A percentile compares a stretch with the other conserved stretches of the same genome.
Conservation (phyloP, 768 basidiomycete species). For the Rhodotorula taiwanensis region DNA sequence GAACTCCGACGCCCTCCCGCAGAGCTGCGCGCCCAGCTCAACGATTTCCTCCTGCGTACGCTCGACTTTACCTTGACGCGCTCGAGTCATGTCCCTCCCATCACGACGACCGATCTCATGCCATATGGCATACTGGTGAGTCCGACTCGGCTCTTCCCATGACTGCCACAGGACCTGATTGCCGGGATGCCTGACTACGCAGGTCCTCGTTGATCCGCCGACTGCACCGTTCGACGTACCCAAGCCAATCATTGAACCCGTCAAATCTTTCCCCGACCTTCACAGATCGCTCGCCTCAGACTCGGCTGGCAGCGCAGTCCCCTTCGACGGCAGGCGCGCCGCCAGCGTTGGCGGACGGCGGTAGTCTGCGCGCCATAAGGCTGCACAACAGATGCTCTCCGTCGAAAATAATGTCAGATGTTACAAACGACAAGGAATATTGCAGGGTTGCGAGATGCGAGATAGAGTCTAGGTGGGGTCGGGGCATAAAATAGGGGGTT, state of each 20-base stretch:
- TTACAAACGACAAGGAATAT: not conserved
- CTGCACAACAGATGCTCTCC: too few relatives aligned
- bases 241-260: conserved; percentile 5
- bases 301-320: not conserved
- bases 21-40: conserved; percentile 28
- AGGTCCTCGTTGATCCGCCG: conserved; percentile 26
- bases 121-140: conserved; percentile 24
- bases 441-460: too few relatives aligned
- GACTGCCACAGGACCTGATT: too few relatives aligned
- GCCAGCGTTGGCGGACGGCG: conserved; percentile 1
- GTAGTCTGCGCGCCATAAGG: not conserved
- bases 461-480: too few relatives aligned
- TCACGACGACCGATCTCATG: conserved; percentile 23
- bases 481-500: too few relatives aligned
- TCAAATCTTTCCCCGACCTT: conserved; percentile 12
- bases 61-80: conserved; percentile 15
- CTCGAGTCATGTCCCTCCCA: conserved; percentile 20
- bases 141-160: too few relatives aligned
- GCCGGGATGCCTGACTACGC: too few relatives aligned
- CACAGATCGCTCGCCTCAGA: conserved; percentile 8
- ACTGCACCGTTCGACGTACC: conserved; percentile 7
- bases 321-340: not conserved
- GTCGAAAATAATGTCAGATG: too few relatives aligned
- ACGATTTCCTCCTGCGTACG: conserved; percentile 28
- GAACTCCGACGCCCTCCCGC: not conserved